Base-by-base conservation (phyloP, 176 grass and related monocot genomes). In the Oryza officinalis region DNA sequence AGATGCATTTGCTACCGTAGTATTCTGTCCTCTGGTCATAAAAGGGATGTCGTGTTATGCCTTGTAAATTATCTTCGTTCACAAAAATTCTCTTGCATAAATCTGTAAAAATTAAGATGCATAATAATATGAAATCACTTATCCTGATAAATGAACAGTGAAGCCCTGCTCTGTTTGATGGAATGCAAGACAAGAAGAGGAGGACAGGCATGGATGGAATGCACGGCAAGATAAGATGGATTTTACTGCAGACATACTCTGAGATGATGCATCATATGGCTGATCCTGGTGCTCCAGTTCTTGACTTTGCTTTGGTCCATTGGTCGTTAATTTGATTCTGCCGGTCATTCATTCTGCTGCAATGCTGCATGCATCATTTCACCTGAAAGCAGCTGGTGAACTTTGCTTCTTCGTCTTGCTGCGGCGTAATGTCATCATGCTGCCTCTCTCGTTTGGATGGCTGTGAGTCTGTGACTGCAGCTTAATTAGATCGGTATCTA, bases 131-230 rank as follows among this genome's bases (percentile, higher is more conserved):
- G 41, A 49, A 49, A 49, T 15, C 17, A 49, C 5, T 49, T 49
- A 17, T 49, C 3, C 46, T 49, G 46, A 49, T 1, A 57, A 57
- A 20, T 22, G 1, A 57, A 57, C 20, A 22, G 18, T 22, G 12
- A 57, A 52, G 63, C 10, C 64, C 64, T 32, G 27, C 27, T 41
- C 60, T 30, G 23, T 57, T 44, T 65, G 46, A 49, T 17, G 46
- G 0, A 49, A 10, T 10, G 2, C 15, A 49, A 65, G n/a, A 10
- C 4, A 32, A 11, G 32, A 49, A 33, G 0, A 17, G 43, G 10
- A 4, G 15, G 77, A 47, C 63, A 67, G 50, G 22, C 50, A 57
- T 80, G 63, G 11, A 67, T 80, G 63, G 64, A 25, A 67, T 80
- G 63, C 77, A 68, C 78, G 65, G 28, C 27, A 68, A 45, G 77